Base-by-base conservation (phyloP, 768 basidiomycete species). In the Lyophyllum semitale region DNA sequence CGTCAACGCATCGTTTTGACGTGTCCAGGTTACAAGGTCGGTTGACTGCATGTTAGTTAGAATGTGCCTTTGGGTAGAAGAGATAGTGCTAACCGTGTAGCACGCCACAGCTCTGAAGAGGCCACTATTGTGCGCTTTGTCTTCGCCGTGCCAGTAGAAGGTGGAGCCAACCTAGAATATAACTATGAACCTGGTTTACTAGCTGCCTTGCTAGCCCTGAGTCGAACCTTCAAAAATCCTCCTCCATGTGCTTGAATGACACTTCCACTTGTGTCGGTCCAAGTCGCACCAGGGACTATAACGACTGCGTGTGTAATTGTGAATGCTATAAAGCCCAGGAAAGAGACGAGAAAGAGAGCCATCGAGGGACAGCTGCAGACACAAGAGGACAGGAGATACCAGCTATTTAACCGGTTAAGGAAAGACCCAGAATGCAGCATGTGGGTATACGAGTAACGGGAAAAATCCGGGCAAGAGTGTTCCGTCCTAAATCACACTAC, bases 71-170 rank as follows among this genome's bases (percentile, higher is more conserved):
- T 17, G 27, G 35, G 13, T 8, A 26, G 15, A 38, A 23, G 30
- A 38, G 29, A 43, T 3, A 17, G 23, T 18, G 59, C 67, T 55
- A 42, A 83, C 83, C 45, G 75, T 72, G 63, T 83, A 84, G 66
- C 82, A 84, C 4, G 81, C 78, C n/a, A 84, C 84, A 0, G 84
- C 82, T 27, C 74, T 73, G 69, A 85, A 87, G 8, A 80, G 63
- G 1, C 71, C 78, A 53, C 79, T 81, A 61, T 85, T 83, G 59
- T 73, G 73, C 4, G 79, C 66, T 62, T 87, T 87, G 71, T 87
- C 84, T 68, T 85, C 84, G 11, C 84, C 84, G 51, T 77, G 75
- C 84, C 84, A 85, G 62, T 85, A 84, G 65, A 72, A 84, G 1
- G 78, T 81, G 11, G 77, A 77, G 23, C 73, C 79, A 54, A 83